Evolutionary conservation across 768 basidiomycete species (phyloP).

Genomic region (Agaricus subrufescens): DNA sequence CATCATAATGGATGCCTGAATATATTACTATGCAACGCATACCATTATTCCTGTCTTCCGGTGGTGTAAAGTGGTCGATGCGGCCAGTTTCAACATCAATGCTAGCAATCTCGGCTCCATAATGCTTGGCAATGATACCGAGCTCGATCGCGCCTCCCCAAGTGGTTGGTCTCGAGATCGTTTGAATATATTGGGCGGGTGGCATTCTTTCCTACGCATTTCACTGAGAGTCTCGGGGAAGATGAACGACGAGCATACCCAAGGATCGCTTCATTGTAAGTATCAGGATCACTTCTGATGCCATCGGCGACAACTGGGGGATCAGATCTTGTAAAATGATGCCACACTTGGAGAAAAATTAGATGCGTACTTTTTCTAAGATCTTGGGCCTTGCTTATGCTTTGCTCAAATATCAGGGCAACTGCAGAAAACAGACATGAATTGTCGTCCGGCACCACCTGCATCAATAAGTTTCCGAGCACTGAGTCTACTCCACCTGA

Average conservation of each 20-base stretch:
- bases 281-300: constrained; percentile 65
- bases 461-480: background rate
- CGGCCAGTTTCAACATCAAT: constrained; percentile 92
- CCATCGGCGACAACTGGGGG: constrained; percentile 75
- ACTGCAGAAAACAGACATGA: constrained; percentile 90
- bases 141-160: constrained; percentile 99
- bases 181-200: constrained; percentile 67
- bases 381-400: constrained; percentile 59
- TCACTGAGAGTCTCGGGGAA: background rate
- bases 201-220: constrained; percentile 32
- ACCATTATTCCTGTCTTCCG: constrained; percentile 29
- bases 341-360: background rate
- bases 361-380: constrained; percentile 65
- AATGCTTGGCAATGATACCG: constrained; percentile 77
- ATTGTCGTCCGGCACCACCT: constrained; percentile 97
- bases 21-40: constrained; percentile 78
- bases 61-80: constrained; percentile 74
- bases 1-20: constrained; percentile 97
- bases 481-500: background rate
- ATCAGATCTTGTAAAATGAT: background rate
- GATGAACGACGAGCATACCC: constrained; percentile 46
- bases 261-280: constrained; percentile 81
- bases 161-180: constrained; percentile 71
- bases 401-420: constrained; percentile 82
- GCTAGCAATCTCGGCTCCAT: constrained; percentile 79